Evolutionary conservation across 768 basidiomycete genomes (phyloP).

Genomic region (Rhodotorula babjevae): DNA sequence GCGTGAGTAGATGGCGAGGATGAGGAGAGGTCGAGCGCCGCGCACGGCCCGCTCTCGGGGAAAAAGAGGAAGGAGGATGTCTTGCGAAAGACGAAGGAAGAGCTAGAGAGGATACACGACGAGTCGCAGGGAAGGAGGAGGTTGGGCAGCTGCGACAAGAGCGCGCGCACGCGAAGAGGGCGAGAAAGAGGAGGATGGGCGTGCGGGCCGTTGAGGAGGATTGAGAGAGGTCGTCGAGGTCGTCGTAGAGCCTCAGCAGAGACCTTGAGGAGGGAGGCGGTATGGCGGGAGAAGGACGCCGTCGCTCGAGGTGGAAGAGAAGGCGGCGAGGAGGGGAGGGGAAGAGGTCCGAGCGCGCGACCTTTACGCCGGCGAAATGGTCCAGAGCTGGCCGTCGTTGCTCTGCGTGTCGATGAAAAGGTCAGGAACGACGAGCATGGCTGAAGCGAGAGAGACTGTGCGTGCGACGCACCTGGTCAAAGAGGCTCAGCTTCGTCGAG

Average conservation of each 20-base stretch:
- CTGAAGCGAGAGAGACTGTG: too few relatives aligned
- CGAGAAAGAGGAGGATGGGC: too few relatives aligned
- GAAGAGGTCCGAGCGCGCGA: too few relatives aligned
- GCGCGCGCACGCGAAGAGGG: not conserved
- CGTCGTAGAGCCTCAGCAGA: too few relatives aligned
- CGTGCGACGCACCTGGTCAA: constrained; percentile 3
- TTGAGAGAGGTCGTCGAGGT: too few relatives aligned
- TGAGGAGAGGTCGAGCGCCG: not conserved
- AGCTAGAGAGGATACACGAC: not conserved
- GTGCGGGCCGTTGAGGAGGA: not conserved
- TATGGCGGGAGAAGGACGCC: too few relatives aligned
- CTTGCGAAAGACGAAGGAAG: not conserved
- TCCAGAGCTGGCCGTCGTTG: constrained; percentile 25
- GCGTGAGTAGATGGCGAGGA: too few relatives aligned
- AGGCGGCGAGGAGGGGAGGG: too few relatives aligned
- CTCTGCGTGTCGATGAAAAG: not conserved
- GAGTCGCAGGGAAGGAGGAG: too few relatives aligned
- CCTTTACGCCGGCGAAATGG: constrained; percentile 19
- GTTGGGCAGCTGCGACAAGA: not conserved
- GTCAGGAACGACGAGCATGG: too few relatives aligned
- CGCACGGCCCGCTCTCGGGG: not conserved
- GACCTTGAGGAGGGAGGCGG: too few relatives aligned
- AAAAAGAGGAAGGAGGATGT: not conserved
- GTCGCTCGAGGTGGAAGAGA: not conserved
- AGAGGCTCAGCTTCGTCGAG: constrained; percentile 21